Evolutionary conservation across 108 stramenopile genomes (phyloP), one percentile per base, ranked within the genome.

Genomic region (Stephanodiscus minutulus): DNA sequence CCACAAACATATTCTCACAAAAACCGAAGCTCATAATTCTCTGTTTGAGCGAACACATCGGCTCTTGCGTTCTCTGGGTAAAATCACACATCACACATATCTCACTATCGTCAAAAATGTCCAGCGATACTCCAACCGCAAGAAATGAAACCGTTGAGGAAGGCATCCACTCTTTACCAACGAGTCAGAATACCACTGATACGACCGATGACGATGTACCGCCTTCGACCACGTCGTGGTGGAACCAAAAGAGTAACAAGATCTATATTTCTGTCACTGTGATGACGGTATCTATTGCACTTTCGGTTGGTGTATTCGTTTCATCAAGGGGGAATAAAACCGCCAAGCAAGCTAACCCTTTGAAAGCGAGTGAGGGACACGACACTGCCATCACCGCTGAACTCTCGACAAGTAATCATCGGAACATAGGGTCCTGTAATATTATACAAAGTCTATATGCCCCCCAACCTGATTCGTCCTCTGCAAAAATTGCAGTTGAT

Each of bases 401-500:
- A 44, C 15, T 44, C 43, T 44, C 43, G 43, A 13, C 43, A 3
- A 17, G 13, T 13, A 1, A 13, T 44, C 43, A 44, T 44, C 43
- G 12, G 12, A 44, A 3, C 13, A 44, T 44, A 44, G 43, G 43
- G 43, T 13, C 11, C 8, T 44, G 43, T 13, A 44, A 44, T 1
- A 3, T 44, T 13, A 52, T 18, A 18, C 46, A 59, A 33, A 18
- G 39, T 20, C 28, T 72, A 43, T 22, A 61, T 2, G 53, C 53
- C 49, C 71, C 62, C 25, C 17, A 13, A 17, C 2, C 11, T 41
- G 44, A 72, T 50, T 15, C 59, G 39, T 21, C 37, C 24, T 43
- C 24, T 7, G 36, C 47, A 29, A 53, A 54, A 18, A 15, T 39
- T 53, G 71, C 71, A 7, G 25, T 72, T 29, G 71, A 72, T 44